A percentile compares a stretch with the other conserved stretches of the same genome.
These are phyloP conservation scores for Aspergillus sp. DNA, from an alignment of 2,329 filamentous ascomycete species.

Conservation along the genomic window DNA sequence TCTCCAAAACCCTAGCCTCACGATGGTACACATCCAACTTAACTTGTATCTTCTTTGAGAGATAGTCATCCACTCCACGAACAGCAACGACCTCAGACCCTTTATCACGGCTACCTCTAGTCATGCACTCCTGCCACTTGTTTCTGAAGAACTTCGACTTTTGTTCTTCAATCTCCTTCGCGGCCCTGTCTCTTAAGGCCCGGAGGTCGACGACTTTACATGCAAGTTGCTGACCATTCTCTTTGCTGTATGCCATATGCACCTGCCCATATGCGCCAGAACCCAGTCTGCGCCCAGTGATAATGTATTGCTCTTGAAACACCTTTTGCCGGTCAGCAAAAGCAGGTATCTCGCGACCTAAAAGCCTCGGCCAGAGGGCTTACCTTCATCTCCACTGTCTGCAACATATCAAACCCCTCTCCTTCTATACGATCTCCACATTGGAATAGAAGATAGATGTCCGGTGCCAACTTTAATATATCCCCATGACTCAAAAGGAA, in stretches of 20 bases:
- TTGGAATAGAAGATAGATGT: constrained; percentile 15
- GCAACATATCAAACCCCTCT: constrained; percentile 18
- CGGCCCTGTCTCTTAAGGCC: constrained; percentile 11
- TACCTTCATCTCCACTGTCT: constrained; percentile 30
- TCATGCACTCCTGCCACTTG: not conserved
- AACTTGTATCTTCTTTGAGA: constrained; percentile 15
- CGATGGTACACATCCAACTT: constrained; percentile 28
- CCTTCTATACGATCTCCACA: constrained; percentile 3
- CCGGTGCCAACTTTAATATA: constrained; percentile 21
- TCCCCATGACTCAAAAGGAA: constrained; percentile 35
- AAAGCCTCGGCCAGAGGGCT: constrained; percentile 1
- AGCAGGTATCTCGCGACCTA: not conserved
- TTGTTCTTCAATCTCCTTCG: constrained; percentile 3
- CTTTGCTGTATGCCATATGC: constrained; percentile 33
- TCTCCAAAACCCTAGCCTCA: constrained; percentile 42
- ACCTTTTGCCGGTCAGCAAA: constrained; percentile 13
- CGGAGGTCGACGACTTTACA: constrained; percentile 39
- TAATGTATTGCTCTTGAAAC: constrained; percentile 25
- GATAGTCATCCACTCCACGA: constrained; percentile 7
- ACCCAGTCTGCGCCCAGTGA: constrained; percentile 36
- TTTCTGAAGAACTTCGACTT: constrained; percentile 8
- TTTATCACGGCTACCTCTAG: not conserved
- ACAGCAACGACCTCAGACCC: constrained; percentile 5
- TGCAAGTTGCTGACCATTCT: constrained; percentile 31
- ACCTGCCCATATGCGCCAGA: constrained; percentile 37